Base-by-base conservation (phyloP, 441 rosid species). In the Pelargonium cotyledonis region DNA sequence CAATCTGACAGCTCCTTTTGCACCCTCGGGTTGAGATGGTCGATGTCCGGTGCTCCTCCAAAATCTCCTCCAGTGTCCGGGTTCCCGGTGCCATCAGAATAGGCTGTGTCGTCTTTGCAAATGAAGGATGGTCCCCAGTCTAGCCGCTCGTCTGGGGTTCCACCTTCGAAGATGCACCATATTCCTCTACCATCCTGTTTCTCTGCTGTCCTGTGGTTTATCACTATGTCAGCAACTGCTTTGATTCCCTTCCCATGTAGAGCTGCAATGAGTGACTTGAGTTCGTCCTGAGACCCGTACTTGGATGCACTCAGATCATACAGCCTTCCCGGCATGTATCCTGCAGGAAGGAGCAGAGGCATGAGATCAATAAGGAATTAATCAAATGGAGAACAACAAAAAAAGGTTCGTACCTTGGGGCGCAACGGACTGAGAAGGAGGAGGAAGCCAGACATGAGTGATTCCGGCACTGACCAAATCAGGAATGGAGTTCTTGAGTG, bases 271-370 rank as follows among this genome's bases (percentile, higher is more conserved):
- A 93, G 65, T 0, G 88, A 85, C 75, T 88, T 88, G 53, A 90
- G 66, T 46, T 85, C 88, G 10, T 38, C 66, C 68, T 75, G 79
- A n/a, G 79, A 84, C 55, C 98, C 97, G 65, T 88, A 93, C 72
- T 81, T 89, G 6, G 98, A 93, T 46, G 81, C 78, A 61, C 77
- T 61, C 0, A 93, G 80, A 82, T 93, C 97, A 76, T 93, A 90
- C 5, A 93, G 80, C 77, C 92, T 82, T 19, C 97, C 97, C 0
- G 95, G 97, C 75, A 93, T 35, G 77, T 93, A 92, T n/a, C 98
- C 98, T 92, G 65, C 14, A 21, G 61, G 41, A 60, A 41, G 31
- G 40, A 5, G 40, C 40, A 35, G 43, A 7, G 43, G 43, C 43
- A 40, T 40, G 43, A 40, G 43, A 40, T 40, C 43, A 40, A 6